Conservation (phyloP, 2,329 filamentous ascomycete genomes). For the Kalaharituber pfeilii region DNA sequence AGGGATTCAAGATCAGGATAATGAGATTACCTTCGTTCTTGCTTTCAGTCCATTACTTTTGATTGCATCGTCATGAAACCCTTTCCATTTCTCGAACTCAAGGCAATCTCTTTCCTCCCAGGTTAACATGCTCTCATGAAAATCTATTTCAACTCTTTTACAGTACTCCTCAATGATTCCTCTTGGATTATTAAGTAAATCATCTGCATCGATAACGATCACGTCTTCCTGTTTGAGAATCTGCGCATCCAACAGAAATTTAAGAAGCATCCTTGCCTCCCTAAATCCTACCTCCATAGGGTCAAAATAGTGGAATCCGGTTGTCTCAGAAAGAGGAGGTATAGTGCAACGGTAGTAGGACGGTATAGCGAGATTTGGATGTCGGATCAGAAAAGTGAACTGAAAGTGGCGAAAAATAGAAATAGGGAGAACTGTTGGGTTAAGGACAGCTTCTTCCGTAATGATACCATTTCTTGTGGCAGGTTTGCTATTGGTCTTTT, state of each 20-base stretch:
- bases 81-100: slow-evolving; percentile 90
- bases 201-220: slow-evolving; percentile 76
- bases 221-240: slow-evolving; percentile 44
- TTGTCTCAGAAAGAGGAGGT: slow-evolving; percentile 64
- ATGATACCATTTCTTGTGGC: neutral
- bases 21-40: slow-evolving; percentile 34
- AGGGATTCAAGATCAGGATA: neutral
- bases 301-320: slow-evolving; percentile 75
- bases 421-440: slow-evolving; percentile 70
- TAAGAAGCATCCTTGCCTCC: slow-evolving; percentile 72
- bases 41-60: slow-evolving; percentile 60
- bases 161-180: slow-evolving; percentile 65
- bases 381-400: slow-evolving; percentile 91
- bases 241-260: slow-evolving; percentile 50
- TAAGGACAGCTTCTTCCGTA: slow-evolving; percentile 27
- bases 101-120: slow-evolving; percentile 60
- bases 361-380: slow-evolving; percentile 79
- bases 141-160: slow-evolving; percentile 61
- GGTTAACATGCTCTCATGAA: slow-evolving; percentile 56
- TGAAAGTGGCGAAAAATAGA: slow-evolving; percentile 64
- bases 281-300: slow-evolving; percentile 77
- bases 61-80: slow-evolving; percentile 91
- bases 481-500: neutral
- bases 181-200: slow-evolving; percentile 71
- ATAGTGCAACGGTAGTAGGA: slow-evolving; percentile 91